phyloP scores from a whole-genome alignment of 306 rosid genomes.

The Lagenaria siceraria region DNA sequence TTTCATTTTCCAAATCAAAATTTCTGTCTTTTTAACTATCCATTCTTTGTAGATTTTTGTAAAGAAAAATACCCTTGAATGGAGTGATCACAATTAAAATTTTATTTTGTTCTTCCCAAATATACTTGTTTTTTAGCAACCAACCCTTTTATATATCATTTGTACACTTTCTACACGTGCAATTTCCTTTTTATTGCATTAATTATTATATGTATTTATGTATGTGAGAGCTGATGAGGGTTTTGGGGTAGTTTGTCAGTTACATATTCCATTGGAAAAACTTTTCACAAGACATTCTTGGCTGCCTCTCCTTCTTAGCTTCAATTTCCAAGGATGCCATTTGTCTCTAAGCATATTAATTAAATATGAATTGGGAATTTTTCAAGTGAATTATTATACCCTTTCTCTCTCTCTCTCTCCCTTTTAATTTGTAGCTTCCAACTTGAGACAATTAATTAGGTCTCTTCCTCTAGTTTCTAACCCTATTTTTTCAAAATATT shows the following conservation, averaged over 20 bases:
- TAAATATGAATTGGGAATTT: not conserved
- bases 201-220: too few relatives aligned
- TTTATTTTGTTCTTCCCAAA: not conserved
- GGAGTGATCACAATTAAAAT: not conserved
- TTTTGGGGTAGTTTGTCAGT: not conserved
- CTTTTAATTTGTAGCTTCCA: not conserved
- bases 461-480: not conserved
- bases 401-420: not conserved
- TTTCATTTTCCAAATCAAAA: not conserved
- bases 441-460: too few relatives aligned
- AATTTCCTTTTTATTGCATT: not conserved
- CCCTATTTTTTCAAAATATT: not conserved
- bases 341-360: not conserved
- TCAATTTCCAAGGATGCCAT: slow-evolving; percentile 6
- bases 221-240: too few relatives aligned
- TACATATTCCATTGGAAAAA: not conserved
- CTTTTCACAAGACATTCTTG: slow-evolving; percentile 5
- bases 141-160: not conserved
- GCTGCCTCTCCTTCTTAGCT: not conserved
- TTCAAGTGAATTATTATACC: not conserved
- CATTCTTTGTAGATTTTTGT: not conserved
- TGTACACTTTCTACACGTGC: not conserved
- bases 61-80: not conserved
- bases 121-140: not conserved
- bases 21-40: not conserved